These are phyloP conservation scores for Candida palmyrensis DNA, from an alignment of 805 yeast species.

Conservation along the genomic window DNA sequence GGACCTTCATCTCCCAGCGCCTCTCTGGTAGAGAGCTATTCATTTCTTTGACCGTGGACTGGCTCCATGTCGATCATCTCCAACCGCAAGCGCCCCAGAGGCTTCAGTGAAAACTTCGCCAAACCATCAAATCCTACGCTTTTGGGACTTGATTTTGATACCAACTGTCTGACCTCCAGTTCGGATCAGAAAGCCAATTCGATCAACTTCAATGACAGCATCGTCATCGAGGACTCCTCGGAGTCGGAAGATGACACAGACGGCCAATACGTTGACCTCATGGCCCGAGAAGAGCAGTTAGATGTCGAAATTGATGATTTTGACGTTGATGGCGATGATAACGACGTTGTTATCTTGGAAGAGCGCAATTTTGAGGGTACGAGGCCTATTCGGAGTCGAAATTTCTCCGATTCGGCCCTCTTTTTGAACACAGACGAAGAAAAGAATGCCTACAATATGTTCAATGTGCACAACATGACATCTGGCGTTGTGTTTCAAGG, in stretches of 20 bases:
- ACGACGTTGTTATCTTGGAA: constrained; percentile 29
- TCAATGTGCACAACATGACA: constrained; percentile 33
- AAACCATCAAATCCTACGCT: constrained; percentile 5
- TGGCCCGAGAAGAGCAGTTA: constrained; percentile 18
- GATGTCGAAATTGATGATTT: constrained; percentile 14
- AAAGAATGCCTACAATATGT: constrained; percentile 38
- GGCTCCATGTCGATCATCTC: constrained; percentile 33
- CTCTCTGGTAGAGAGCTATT: too few relatives aligned
- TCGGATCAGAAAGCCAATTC: not conserved
- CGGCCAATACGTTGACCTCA: not conserved
- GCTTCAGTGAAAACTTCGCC: constrained; percentile 36
- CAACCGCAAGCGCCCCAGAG: constrained; percentile 42
- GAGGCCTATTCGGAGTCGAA: constrained; percentile 14
- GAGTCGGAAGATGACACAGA: constrained; percentile 8
- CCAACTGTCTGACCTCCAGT: not conserved
- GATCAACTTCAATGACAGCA: constrained; percentile 4
- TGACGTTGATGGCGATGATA: constrained; percentile 21
- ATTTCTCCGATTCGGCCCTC: constrained; percentile 32
- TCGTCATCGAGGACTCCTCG: constrained; percentile 6
- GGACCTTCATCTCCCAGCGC: too few relatives aligned
- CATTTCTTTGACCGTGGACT: too few relatives aligned
- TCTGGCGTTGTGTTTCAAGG: too few relatives aligned
- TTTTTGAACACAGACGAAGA: constrained; percentile 32
- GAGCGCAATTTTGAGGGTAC: constrained; percentile 25
- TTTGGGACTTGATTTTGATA: constrained; percentile 3